Conservation (phyloP, 345 rosid species). For the Viola odorata region DNA sequence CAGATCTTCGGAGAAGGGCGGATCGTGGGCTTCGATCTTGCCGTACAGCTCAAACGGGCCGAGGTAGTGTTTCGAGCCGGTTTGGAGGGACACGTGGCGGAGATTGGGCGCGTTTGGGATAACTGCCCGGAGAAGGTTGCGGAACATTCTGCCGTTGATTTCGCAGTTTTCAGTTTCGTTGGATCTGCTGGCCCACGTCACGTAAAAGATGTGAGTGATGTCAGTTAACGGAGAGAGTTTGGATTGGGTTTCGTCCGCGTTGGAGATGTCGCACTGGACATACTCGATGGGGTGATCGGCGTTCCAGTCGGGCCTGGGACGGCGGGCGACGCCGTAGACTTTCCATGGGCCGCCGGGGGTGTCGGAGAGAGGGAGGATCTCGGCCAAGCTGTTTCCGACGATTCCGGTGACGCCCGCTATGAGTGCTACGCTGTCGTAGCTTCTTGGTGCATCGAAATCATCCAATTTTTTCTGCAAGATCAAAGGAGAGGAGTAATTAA, state of each 20-base stretch:
- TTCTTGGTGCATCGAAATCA: neutral
- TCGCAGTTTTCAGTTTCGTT: slow-evolving; percentile 9
- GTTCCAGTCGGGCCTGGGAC: slow-evolving; percentile 13
- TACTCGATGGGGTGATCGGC: slow-evolving; percentile 11
- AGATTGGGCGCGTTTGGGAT: slow-evolving; percentile 28
- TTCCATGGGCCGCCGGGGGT: slow-evolving; percentile 18
- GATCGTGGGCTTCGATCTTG: slow-evolving; percentile 29
- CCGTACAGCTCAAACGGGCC: slow-evolving; percentile 38
- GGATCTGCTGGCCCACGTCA: slow-evolving; percentile 8
- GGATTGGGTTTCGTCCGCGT: neutral
- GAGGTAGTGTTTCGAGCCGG: slow-evolving; percentile 38
- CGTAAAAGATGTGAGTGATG: slow-evolving; percentile 13
- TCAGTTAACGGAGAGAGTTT: slow-evolving; percentile 14
- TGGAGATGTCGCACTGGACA: slow-evolving; percentile 16
- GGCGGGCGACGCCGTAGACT: slow-evolving; percentile 14
- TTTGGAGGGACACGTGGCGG: slow-evolving; percentile 13
- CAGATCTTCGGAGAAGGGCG: slow-evolving; percentile 70
- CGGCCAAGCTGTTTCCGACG: slow-evolving; percentile 15
- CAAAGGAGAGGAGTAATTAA: neutral
- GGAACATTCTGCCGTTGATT: slow-evolving; percentile 4
- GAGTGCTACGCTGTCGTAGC: slow-evolving; percentile 6
- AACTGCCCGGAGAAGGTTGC: slow-evolving; percentile 24
- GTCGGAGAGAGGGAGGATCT: slow-evolving; percentile 15
- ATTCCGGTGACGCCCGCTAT: slow-evolving; percentile 2
- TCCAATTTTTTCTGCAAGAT: neutral